Evolutionary conservation across 768 basidiomycete genomes (phyloP).

Genomic region (Lactarius tabidus): DNA sequence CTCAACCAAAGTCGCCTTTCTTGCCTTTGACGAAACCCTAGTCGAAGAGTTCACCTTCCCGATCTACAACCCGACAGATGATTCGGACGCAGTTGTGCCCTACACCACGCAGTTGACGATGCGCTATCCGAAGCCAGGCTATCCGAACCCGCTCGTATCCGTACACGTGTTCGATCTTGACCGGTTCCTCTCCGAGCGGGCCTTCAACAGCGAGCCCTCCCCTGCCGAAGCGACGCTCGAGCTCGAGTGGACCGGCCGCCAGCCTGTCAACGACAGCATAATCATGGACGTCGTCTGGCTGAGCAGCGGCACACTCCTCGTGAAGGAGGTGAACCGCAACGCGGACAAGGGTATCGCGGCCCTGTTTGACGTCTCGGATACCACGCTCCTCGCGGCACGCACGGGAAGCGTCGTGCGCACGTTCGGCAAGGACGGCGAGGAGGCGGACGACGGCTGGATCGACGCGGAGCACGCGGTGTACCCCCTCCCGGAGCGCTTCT

Average conservation of each 20-base stretch:
- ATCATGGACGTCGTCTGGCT: constrained; percentile 88
- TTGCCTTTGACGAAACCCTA: constrained; percentile 80
- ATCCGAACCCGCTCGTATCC: constrained; percentile 80
- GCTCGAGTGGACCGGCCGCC: constrained; percentile 63
- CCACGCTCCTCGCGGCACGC: constrained; percentile 28
- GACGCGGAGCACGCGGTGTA: constrained; percentile 65
- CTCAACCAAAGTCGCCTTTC: constrained; percentile 71
- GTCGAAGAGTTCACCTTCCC: constrained; percentile 88
- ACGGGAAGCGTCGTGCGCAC: constrained; percentile 62
- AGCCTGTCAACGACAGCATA: constrained; percentile 58
- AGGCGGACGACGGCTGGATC: constrained; percentile 94
- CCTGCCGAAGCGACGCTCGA: constrained; percentile 47
- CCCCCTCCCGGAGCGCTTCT: constrained; percentile 47
- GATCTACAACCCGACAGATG: constrained; percentile 81
- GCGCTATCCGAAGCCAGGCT: constrained; percentile 87
- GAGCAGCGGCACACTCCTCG: constrained; percentile 61
- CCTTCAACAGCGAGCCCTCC: constrained; percentile 25
- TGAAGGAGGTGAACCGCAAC: constrained; percentile 86
- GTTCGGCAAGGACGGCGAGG: constrained; percentile 77
- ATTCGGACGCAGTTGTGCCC: constrained; percentile 67
- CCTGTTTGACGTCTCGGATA: constrained; percentile 54
- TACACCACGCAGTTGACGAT: constrained; percentile 66
- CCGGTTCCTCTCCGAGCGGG: constrained; percentile 37
- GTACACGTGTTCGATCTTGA: constrained; percentile 79
- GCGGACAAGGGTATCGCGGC: constrained; percentile 79